Evolutionary conservation across 1,284 basidiomycete genomes (phyloP).

Genomic region (Cryptococcus sp.): DNA sequence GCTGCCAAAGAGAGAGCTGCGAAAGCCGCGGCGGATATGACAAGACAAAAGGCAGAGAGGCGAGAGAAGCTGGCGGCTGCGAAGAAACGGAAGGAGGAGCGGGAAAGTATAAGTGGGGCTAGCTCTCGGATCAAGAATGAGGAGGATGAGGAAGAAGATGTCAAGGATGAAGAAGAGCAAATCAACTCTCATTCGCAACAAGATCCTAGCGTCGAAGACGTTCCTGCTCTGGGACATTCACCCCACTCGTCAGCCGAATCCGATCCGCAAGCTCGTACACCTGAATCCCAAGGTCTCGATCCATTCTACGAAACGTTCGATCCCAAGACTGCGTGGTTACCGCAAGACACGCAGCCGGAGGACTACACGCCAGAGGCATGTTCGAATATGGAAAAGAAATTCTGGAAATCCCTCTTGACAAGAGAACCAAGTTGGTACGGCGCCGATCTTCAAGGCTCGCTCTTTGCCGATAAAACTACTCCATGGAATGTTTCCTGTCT

Average conservation of each 20-base stretch:
- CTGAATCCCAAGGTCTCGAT: conserved; percentile 15
- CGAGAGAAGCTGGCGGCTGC: conserved; percentile 42
- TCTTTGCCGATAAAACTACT: conserved; percentile 75
- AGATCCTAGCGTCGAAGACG: conserved; percentile 6
- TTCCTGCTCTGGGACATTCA: conserved; percentile 16
- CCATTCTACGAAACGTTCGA: conserved; percentile 66
- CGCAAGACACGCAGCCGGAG: conserved; percentile 59
- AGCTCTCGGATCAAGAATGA: conserved; percentile 52
- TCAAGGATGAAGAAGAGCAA: conserved; percentile 8
- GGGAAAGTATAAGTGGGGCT: conserved; percentile 53
- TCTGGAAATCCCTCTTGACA: conserved; percentile 80
- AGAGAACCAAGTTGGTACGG: conserved; percentile 87
- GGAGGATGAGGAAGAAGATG: conserved; percentile 7
- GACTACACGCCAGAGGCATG: conserved; percentile 87
- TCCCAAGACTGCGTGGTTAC: conserved; percentile 69
- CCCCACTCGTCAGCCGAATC: conserved; percentile 30
- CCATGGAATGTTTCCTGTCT: conserved; percentile 92
- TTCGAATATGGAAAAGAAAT: conserved; percentile 78
- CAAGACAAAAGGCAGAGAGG: conserved; percentile 19
- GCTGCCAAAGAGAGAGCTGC: conserved; percentile 30
- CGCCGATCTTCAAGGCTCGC: conserved; percentile 88
- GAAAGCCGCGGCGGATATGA: conserved; percentile 13
- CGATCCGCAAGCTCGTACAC: conserved; percentile 30
- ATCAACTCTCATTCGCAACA: conserved; percentile 1
- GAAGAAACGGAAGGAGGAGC: conserved; percentile 46